Base-by-base conservation (phyloP, 352 stramenopile genomes). In the Phytophthora citrophthora region DNA sequence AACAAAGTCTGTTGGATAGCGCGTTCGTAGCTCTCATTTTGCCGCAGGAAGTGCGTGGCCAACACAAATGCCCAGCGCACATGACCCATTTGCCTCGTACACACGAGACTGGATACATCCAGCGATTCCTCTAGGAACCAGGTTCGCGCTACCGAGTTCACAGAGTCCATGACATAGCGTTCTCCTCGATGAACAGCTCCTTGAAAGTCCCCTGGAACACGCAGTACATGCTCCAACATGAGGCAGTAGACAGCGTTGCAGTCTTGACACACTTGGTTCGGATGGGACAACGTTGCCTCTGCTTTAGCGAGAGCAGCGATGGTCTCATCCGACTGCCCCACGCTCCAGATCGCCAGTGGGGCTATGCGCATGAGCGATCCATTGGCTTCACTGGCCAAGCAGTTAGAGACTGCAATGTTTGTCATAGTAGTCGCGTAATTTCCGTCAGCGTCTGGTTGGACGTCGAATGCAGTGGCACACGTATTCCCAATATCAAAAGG, bases 211-310 rank as follows among this genome's bases (percentile, higher is more conserved):
- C 70, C 66, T 13, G 74, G 77, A 43, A 70, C 55, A 6, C 60
- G 67, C 18, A 89, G 47, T 12, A 89, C 64, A 23, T 86, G 62
- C 8, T 77, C 74, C 9, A 88, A 39, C 38, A 86, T 63, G 20
- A 85, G 54, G 26, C 74, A 86, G 47, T 86, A 88, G n/a, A 86
- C 63, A 4, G 77, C 77, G 34, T 86, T 88, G 69, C 71, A 81
- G 52, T 88, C 79, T 46, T 86, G 79, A 55, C 79, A 88, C 32
- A 83, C 70, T 26, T 68, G 58, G 54, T 58, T 79, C 29, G 79
- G 79, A 44, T 88, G 79, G 24, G 79, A 89, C 27, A 89, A 40
- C 39, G 62, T 72, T 9, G 79, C 75, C 13, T 89, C 79, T 20
- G 52, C 41, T 34, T 54, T 74, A 12, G 77, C 70, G 27, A 79